These are phyloP conservation scores for Starmerella powellii DNA, from an alignment of 805 yeast species.

Conservation along the genomic window DNA sequence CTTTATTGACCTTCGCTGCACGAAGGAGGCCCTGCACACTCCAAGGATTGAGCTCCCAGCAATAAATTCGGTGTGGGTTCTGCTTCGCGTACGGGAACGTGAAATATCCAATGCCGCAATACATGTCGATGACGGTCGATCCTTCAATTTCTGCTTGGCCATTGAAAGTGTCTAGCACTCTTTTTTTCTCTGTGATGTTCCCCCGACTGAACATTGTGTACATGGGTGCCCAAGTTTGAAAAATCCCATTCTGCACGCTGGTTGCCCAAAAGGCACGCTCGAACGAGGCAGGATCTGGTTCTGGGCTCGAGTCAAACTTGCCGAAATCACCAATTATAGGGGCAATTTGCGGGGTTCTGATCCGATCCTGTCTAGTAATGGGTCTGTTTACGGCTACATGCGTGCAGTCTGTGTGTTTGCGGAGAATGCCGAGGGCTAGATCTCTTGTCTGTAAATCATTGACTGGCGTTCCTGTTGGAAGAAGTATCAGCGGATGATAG, in stretches of 20 bases:
- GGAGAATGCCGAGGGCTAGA: slow-evolving; percentile 14
- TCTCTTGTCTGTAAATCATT: slow-evolving; percentile 20
- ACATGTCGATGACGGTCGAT: slow-evolving; percentile 50
- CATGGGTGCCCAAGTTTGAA: slow-evolving; percentile 72
- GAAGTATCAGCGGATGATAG: slow-evolving; percentile 56
- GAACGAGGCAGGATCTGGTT: slow-evolving; percentile 38
- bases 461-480: slow-evolving; percentile 38
- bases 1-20: slow-evolving; percentile 40
- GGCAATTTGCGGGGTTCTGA: slow-evolving; percentile 53
- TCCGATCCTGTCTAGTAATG: slow-evolving; percentile 39
- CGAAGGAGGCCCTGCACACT: slow-evolving; percentile 56
- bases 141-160: slow-evolving; percentile 25
- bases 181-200: slow-evolving; percentile 64
- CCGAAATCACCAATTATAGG: slow-evolving; percentile 63
- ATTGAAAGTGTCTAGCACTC: slow-evolving; percentile 37
- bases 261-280: slow-evolving; percentile 57
- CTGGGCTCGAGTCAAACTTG: slow-evolving; percentile 18
- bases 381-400: slow-evolving; percentile 67
- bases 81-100: slow-evolving; percentile 51
- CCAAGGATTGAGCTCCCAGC: slow-evolving; percentile 85
- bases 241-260: slow-evolving; percentile 57
- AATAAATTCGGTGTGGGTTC: slow-evolving; percentile 42
- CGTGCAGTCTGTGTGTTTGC: slow-evolving; percentile 30
- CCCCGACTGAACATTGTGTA: slow-evolving; percentile 85
- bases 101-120: slow-evolving; percentile 81